Conservation (phyloP, 2,329 filamentous ascomycete species). For the Colletotrichum sp. region DNA sequence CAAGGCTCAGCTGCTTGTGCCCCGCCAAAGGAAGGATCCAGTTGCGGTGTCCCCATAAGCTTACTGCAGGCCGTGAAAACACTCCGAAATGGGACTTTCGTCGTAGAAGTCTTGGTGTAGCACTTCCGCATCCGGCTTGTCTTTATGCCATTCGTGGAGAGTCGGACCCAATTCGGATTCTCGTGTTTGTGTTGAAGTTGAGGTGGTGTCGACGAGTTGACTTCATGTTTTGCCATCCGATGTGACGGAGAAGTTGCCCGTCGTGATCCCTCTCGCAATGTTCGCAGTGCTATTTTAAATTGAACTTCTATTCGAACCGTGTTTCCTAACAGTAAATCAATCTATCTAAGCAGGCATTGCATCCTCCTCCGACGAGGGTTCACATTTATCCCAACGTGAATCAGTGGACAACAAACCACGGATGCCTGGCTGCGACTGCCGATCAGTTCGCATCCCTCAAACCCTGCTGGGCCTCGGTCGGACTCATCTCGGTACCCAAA, state of each 20-base stretch:
- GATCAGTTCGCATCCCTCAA: not conserved
- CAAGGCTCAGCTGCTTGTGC: not conserved
- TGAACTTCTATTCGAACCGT: not conserved
- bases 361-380: not conserved
- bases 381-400: not conserved
- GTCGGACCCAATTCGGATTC: rapidly evolving
- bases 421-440: not conserved
- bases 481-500: not conserved
- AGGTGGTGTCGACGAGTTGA: not conserved
- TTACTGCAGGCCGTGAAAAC: not conserved
- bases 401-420: not conserved
- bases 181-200: not conserved
- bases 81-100: not conserved
- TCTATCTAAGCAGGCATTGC: not conserved
- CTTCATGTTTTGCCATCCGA: not conserved
- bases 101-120: not conserved
- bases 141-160: rapidly evolving
- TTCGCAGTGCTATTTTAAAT: not conserved
- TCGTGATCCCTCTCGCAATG: not conserved
- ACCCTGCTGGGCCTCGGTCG: not conserved
- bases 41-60: not conserved
- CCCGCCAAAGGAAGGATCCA: not conserved
- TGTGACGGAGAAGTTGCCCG: not conserved
- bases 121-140: not conserved
- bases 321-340: not conserved